Base-by-base conservation (phyloP, 2,329 filamentous ascomycete species). In the Escovopsis sp. region DNA sequence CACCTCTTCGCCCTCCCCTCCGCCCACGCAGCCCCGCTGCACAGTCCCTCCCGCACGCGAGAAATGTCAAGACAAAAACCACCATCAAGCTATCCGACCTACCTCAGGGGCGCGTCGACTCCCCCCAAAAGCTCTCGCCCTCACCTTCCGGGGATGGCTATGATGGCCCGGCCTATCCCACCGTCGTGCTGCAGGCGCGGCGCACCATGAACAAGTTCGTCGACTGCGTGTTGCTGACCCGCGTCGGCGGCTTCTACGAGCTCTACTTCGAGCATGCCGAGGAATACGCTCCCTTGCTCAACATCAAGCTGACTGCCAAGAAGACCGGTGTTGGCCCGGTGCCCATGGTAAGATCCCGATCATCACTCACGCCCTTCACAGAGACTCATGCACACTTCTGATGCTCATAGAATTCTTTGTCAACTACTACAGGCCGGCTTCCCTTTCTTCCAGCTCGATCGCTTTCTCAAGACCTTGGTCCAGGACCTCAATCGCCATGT, bases 221-320 rank as follows among this genome's bases (percentile, higher is more conserved):
- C 48, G 85, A 92, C 48, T 96, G 88, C 57, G 81, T 98, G 27
- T 57, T 98, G 7, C 62, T 98, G 40, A 98, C 90, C 4, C 75
- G 88, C 38, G 86, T 98, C 19, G 90, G 90, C 37, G 79, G 87
- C 40, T 98, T 98, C 59, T 98, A 96, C 58, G 90, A 98, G 70
- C 64, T 98, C 39, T 98, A 98, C 60, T 92, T 96, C 55, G 81
- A 93, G 48, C 87, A 98, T 54, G 90, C 92, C 10, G 82, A 93
- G 39, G 78, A 94, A 51, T 81, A 80, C 54, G 88, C 81, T 2
- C 82, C 86, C 1, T 63, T 93, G 31, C 66, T 98, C 43, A 90
- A 86, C 48, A 61, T 98, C 50, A 96, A 94, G 56, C 76, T 93
- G 36, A 77, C 80, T 3, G 71, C 71, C 37, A 90, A 84, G 54